A percentile compares a stretch with the other conserved stretches of the same genome.
phyloP scores from a whole-genome alignment of 2,329 filamentous ascomycete genomes.

The Venturia carpophila region DNA sequence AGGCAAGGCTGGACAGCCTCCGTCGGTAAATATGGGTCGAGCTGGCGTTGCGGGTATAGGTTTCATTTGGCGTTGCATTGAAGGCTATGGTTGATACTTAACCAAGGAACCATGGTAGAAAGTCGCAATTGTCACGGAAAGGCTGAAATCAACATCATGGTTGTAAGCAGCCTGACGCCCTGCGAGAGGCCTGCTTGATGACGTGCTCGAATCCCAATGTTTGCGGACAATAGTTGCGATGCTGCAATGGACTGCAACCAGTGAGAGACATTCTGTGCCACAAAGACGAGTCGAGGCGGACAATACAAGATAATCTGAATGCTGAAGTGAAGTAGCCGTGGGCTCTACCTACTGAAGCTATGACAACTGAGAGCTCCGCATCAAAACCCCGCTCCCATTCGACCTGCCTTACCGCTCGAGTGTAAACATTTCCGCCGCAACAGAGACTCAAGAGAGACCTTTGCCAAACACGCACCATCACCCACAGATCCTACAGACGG shows the following conservation, averaged over 20 bases:
- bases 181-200: not conserved
- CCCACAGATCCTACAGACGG: not conserved
- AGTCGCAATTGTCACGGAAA: not conserved
- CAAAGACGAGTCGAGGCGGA: not conserved
- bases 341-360: not conserved
- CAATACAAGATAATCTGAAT: not conserved
- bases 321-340: not conserved
- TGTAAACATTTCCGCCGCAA: not conserved
- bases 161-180: not conserved
- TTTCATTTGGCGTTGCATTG: constrained; percentile 3
- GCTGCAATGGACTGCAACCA: not conserved
- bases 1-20: constrained; percentile 85
- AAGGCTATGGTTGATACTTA: constrained; percentile 1
- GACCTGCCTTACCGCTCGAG: not conserved
- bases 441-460: not conserved
- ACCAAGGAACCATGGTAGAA: not conserved
- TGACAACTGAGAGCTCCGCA: no score
- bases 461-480: not conserved
- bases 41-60: not conserved
- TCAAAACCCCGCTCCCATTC: not conserved
- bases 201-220: not conserved
- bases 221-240: not conserved
- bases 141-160: not conserved
- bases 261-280: not conserved
- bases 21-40: not conserved